A percentile compares a stretch with the other conserved stretches of the same genome.
These are phyloP conservation scores for Pilatotrama ljubarskyi DNA, from an alignment of 768 basidiomycete species.

Conservation along the genomic window DNA sequence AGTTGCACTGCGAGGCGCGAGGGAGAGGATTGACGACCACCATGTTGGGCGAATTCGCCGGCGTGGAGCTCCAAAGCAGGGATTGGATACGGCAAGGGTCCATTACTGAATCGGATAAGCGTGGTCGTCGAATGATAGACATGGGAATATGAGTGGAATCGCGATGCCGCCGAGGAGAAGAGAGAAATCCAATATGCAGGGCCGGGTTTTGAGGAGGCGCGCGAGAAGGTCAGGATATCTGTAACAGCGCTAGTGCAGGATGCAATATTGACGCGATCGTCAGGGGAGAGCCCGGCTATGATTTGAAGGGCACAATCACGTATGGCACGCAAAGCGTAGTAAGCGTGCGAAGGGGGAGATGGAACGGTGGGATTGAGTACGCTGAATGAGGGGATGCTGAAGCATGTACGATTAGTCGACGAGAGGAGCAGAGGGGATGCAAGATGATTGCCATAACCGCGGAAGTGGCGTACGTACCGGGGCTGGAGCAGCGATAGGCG, in stretches of 20 bases:
- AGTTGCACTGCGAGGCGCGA: background rate
- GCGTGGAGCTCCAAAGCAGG: background rate
- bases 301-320: too few relatives aligned
- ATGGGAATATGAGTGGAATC: constrained; percentile 10
- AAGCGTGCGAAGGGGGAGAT: background rate
- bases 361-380: background rate
- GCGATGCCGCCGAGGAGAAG: background rate
- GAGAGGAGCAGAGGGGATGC: background rate
- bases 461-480: background rate
- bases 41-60: background rate
- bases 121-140: constrained; percentile 9
- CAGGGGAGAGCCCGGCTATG: too few relatives aligned
- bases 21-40: background rate
- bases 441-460: background rate
- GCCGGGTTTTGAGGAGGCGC: background rate
- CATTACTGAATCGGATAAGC: constrained; percentile 13
- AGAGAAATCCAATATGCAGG: background rate
- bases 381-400: background rate
- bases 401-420: background rate
- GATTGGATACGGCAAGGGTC: background rate
- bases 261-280: background rate
- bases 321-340: too few relatives aligned
- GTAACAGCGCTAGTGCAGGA: background rate
- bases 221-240: background rate
- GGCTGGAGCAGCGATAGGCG: background rate